Evolutionary conservation across 192 early-diverging fungal genomes (phyloP).

Genomic region (Entomortierella beljakovae): DNA sequence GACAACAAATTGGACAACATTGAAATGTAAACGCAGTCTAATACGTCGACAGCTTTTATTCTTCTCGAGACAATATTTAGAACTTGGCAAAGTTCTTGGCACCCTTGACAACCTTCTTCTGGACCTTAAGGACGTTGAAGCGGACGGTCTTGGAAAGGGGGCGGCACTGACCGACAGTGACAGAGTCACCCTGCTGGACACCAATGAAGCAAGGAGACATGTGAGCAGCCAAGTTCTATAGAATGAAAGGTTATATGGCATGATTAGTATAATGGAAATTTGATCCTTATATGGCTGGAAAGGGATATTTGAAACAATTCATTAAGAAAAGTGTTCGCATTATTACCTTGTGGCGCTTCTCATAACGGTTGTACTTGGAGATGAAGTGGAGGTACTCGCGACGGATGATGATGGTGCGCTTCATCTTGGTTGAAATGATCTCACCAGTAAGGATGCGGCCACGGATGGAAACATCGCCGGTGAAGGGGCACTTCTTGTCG

Average conservation of each 20-base stretch:
- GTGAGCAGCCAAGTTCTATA: conserved; percentile 81
- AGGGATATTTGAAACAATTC: too few relatives aligned
- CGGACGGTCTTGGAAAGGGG: conserved; percentile 99
- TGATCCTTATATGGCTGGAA: too few relatives aligned
- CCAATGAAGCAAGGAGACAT: conserved; percentile 83
- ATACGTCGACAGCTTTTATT: neutral
- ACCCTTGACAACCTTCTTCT: conserved; percentile 72
- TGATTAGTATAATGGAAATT: too few relatives aligned
- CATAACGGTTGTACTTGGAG: conserved; percentile 99
- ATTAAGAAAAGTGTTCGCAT: too few relatives aligned
- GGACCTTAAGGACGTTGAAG: conserved; percentile 99
- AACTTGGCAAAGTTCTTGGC: conserved; percentile 62
- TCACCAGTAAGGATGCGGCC: conserved; percentile 96
- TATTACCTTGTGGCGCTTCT: conserved; percentile 93
- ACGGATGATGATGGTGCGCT: conserved; percentile 97
- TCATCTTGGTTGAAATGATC: conserved; percentile 97
- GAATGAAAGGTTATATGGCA: too few relatives aligned
- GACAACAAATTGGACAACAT: neutral
- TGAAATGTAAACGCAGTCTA: neutral
- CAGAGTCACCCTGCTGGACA: conserved; percentile 86
- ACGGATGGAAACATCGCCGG: conserved; percentile 94
- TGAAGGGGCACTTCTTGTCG: conserved; percentile 99
- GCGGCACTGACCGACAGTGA: conserved; percentile 99
- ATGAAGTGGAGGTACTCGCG: conserved; percentile 99
- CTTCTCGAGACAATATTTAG: conserved; percentile 11